Evolutionary conservation across 2,329 filamentous ascomycete genomes (phyloP).

Genomic region (Ophiocordyceps unilateralis): DNA sequence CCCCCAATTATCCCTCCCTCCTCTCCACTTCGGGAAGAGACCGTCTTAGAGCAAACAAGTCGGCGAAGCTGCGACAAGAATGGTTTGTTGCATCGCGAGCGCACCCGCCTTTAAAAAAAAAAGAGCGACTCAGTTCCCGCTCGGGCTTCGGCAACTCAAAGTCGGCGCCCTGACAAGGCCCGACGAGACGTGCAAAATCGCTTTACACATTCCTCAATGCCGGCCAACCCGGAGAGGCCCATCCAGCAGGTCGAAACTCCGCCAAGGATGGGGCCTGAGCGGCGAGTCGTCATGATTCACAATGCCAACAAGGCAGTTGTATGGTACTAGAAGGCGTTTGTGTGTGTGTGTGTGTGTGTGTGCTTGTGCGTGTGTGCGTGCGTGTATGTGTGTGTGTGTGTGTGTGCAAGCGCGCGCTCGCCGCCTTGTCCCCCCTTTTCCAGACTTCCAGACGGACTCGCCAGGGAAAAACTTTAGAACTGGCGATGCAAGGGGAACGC

Average conservation of each 20-base stretch:
- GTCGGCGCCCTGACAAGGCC: neutral
- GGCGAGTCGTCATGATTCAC: too few species aligned
- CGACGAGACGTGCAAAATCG: neutral
- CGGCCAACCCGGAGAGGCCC: neutral
- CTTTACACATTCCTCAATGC: neutral
- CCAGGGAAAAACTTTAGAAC: slow-evolving; percentile 1
- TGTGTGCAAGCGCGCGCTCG: neutral
- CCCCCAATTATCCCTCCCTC: too few species aligned
- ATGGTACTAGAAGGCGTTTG: neutral
- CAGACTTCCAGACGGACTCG: neutral
- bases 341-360: too few species aligned
- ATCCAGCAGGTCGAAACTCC: neutral
- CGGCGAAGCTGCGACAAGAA: too few species aligned
- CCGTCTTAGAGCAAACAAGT: too few species aligned
- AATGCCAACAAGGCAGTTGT: too few species aligned
- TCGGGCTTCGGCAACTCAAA: neutral
- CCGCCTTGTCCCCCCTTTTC: neutral
- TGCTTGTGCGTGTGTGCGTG: neutral
- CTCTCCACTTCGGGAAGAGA: too few species aligned
- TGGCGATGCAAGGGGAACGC: neutral
- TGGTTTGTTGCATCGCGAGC: too few species aligned
- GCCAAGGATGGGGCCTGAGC: neutral
- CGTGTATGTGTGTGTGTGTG: neutral
- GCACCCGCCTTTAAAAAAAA: too few species aligned
- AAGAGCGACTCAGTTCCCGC: too few species aligned